phyloP scores from a whole-genome alignment of 75 land plant species.

The Larix kaempferi region DNA sequence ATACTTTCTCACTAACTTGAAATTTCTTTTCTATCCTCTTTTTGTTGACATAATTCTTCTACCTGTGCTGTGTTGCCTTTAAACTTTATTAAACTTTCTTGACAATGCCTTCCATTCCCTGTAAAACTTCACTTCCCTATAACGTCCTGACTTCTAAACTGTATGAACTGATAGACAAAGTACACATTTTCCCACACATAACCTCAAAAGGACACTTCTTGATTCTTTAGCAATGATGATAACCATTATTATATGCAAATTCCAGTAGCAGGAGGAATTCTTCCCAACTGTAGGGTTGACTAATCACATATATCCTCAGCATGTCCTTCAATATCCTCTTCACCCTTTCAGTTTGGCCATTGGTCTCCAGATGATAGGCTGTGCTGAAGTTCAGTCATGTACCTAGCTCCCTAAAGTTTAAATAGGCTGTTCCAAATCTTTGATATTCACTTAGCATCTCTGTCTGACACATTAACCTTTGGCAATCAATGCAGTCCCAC shows the following conservation, averaged over 20 bases:
- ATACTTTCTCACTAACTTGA: no score
- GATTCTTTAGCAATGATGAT: not conserved
- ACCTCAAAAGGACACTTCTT: no score
- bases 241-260: constrained; percentile 20
- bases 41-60: no score
- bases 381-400: constrained; percentile 5
- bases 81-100: no score
- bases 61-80: no score
- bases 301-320: constrained; percentile 1
- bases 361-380: constrained; percentile 15
- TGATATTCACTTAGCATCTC: not conserved
- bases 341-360: constrained; percentile 17
- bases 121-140: no score
- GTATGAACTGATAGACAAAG: no score
- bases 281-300: constrained; percentile 10
- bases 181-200: no score
- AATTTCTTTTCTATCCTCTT: no score
- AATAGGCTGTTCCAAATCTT: not conserved
- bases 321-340: constrained; percentile 7
- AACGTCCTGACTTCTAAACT: no score
- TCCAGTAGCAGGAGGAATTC: constrained; percentile 8
- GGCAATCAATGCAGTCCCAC: not conserved
- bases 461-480: not conserved
- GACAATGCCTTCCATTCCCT: no score
- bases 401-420: not conserved